These are phyloP conservation scores for Artomyces pyxidatus DNA, from an alignment of 768 basidiomycete species.

Conservation along the genomic window DNA sequence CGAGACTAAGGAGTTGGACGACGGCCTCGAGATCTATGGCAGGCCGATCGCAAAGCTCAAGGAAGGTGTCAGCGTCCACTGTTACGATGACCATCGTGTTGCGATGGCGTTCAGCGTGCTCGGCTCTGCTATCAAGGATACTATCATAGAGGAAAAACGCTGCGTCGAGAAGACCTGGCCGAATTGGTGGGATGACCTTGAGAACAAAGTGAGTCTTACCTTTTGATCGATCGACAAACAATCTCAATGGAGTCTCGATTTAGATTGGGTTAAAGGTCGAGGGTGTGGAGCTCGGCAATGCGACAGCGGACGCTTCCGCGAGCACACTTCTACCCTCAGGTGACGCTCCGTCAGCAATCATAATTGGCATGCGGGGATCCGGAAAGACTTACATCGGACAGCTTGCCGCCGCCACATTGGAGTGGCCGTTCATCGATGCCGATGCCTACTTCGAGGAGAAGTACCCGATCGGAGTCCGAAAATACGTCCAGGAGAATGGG, in stretches of 20 bases:
- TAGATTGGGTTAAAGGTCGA: conserved; percentile 86
- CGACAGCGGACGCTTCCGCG: conserved; percentile 33
- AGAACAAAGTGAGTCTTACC: conserved; percentile 68
- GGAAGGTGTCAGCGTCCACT: conserved; percentile 75
- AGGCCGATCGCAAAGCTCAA: conserved; percentile 55
- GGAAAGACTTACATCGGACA: conserved; percentile 88
- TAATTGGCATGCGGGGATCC: conserved; percentile 95
- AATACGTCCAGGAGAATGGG: conserved; percentile 74
- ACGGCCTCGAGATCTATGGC: conserved; percentile 87
- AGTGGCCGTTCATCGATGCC: conserved; percentile 76
- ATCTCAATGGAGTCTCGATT: conserved; percentile 1
- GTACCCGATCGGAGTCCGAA: conserved; percentile 51
- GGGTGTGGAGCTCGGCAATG: conserved; percentile 65
- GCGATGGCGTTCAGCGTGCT: conserved; percentile 97
- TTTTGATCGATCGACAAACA: neutral
- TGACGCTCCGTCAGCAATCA: conserved; percentile 51
- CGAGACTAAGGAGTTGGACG: conserved; percentile 83
- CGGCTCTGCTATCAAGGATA: conserved; percentile 61
- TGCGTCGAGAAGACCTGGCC: conserved; percentile 99
- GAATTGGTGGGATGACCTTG: conserved; percentile 98
- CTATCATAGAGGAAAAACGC: conserved; percentile 88
- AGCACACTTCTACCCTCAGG: conserved; percentile 27
- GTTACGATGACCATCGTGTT: conserved; percentile 97
- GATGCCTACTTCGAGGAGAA: conserved; percentile 69
- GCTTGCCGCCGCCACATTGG: conserved; percentile 64